These are phyloP conservation scores for Penicillium samsonianum DNA, from an alignment of 495 filamentous ascomycete species.

Conservation along the genomic window DNA sequence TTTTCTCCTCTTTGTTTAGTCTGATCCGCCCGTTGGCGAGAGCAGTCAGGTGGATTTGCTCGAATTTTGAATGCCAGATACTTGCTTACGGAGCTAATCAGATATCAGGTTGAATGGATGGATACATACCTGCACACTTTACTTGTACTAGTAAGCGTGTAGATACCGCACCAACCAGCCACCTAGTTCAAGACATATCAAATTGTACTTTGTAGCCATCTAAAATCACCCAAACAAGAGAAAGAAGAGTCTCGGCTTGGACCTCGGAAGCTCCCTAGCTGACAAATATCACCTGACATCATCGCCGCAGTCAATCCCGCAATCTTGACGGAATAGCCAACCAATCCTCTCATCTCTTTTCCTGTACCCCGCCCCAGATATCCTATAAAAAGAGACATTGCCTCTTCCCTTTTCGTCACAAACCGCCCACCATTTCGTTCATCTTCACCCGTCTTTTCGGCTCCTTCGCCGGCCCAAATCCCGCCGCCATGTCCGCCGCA, in stretches of 20 bases:
- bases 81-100: not conserved
- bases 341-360: constrained; percentile 6
- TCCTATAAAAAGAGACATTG: constrained; percentile 19
- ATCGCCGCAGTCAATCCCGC: constrained; percentile 21
- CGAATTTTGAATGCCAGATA: not conserved
- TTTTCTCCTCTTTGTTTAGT: constrained; percentile 4
- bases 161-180: not conserved
- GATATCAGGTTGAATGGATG: constrained; percentile 4
- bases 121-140: constrained; percentile 1
- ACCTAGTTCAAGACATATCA: not conserved
- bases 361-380: constrained; percentile 2
- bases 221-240: not conserved
- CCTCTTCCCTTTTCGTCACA: constrained; percentile 11
- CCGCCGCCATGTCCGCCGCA: constrained; percentile 77
- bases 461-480: constrained; percentile 53
- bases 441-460: constrained; percentile 78
- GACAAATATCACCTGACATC: constrained; percentile 36
- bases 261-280: constrained; percentile 3
- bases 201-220: not conserved
- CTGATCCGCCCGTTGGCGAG: not conserved
- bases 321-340: constrained; percentile 15
- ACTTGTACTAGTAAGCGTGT: not conserved
- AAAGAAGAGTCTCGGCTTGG: not conserved
- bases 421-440: constrained; percentile 65
- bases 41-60: not conserved